Conservation (phyloP, 257 asterid genomes). For the Solanum rostratum region DNA sequence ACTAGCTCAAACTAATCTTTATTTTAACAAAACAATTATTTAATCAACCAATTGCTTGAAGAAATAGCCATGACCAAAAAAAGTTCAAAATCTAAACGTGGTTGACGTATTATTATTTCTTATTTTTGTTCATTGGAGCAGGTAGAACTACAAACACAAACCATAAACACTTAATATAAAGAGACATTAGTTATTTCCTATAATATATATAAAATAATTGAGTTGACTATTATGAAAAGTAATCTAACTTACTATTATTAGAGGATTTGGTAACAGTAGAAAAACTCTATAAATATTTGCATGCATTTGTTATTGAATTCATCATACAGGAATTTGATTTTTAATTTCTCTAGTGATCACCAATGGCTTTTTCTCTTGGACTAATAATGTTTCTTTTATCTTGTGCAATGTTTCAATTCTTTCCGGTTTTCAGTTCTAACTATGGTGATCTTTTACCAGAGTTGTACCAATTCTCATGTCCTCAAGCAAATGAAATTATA, state of each 20-base stretch:
- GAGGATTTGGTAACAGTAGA: constrained; percentile 18
- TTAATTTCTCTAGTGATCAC: not conserved
- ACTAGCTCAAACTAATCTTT: not conserved
- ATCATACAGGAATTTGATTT: not conserved
- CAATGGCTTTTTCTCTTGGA: constrained; percentile 31
- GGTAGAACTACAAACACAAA: constrained; percentile 34
- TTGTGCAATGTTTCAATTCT: constrained; percentile 9
- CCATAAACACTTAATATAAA: constrained; percentile 8
- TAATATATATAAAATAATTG: not conserved
- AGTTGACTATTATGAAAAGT: constrained; percentile 18
- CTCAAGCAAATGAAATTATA: constrained; percentile 63
- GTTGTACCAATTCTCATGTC: constrained; percentile 50
- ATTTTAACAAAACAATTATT: not conserved
- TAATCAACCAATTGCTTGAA: not conserved
- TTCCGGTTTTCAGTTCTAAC: constrained; percentile 9
- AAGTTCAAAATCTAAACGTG: not conserved
- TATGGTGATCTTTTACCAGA: constrained; percentile 25
- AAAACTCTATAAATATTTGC: not conserved
- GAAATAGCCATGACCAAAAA: not conserved
- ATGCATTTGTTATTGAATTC: not conserved
- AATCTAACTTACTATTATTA: not conserved
- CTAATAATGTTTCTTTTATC: constrained; percentile 14
- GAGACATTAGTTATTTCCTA: constrained; percentile 1
- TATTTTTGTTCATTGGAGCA: constrained; percentile 23
- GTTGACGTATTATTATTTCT: constrained; percentile 12